phyloP scores from a whole-genome alignment of 2,329 filamentous ascomycete species.

The Curvularia verruculosa region DNA sequence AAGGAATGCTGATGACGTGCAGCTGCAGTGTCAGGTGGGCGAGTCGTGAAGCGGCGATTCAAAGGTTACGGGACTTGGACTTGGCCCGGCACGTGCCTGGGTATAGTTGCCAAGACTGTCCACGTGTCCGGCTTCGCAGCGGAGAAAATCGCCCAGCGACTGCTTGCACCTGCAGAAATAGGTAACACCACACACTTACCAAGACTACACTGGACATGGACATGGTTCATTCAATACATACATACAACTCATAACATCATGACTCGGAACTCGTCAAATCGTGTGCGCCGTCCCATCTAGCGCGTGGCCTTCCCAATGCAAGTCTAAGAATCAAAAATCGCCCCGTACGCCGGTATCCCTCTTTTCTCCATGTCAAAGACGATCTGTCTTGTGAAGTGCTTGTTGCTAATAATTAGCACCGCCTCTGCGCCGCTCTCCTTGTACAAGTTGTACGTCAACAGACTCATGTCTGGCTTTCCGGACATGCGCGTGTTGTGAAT shows the following conservation, averaged over 20 bases:
- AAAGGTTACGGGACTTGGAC: not conserved
- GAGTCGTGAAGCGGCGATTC: not conserved
- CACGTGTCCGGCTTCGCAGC: slow-evolving; percentile 5
- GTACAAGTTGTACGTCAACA: slow-evolving; percentile 61
- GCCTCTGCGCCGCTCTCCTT: slow-evolving; percentile 65
- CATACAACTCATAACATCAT: slow-evolving; percentile 4
- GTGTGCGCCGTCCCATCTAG: not conserved
- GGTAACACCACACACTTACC: not conserved
- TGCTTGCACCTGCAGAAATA: not conserved
- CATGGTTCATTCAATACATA: not conserved
- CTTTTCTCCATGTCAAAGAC: slow-evolving; percentile 71
- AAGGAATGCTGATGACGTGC: not conserved
- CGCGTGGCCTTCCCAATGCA: not conserved
- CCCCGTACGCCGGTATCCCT: slow-evolving; percentile 71
- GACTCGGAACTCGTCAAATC: not conserved
- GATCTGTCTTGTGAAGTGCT: slow-evolving; percentile 68
- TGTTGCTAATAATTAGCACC: slow-evolving; percentile 75
- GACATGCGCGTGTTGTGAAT: slow-evolving; percentile 70
- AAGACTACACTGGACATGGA: not conserved
- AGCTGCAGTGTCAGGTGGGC: not conserved
- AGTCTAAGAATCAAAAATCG: slow-evolving; percentile 70
- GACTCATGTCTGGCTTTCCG: slow-evolving; percentile 68
- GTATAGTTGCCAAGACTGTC: slow-evolving; percentile 7
- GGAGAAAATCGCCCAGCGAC: not conserved
- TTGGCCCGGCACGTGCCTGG: too few species aligned